Evolutionary conservation across 768 basidiomycete species (phyloP), one percentile per base, ranked within the genome.

Genomic region (Stropharia rugosoannulata): DNA sequence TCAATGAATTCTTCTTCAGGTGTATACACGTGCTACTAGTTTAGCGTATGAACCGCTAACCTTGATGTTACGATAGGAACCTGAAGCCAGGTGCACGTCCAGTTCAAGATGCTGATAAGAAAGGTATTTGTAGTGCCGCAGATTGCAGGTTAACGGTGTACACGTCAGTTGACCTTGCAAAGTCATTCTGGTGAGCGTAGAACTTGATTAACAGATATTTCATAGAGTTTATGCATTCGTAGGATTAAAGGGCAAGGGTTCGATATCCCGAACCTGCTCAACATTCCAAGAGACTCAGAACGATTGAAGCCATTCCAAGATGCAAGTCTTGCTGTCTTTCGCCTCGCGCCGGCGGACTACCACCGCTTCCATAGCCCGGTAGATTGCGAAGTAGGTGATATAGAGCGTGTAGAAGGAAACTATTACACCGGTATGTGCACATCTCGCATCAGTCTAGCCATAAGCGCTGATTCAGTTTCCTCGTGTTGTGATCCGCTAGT

Each of bases 1-100:
- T 94, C 77, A 94, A 93, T 70, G 77, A 85, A 5, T 93, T 94
- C 75, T 94, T 94, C 74, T 80, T 65, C 44, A 75, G 87, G 77
- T 75, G 38, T 7, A 52, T 41, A 41, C n/a, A 27, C 16, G 29
- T 44, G 29, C 43, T 13, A 19, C 37, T 22, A 38, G 9, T 16
- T 16, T 16, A 13, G 37, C 18, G 3, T 11, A 9, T 22, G 16
- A 15, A 5, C 3, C 16, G 18, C 15, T 32, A 29, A 44, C 15
- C 35, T 32, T 45, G 11, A 27, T 27, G 44, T 6, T 51, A 8
- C 12, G 37, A 6, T 48, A 80, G 84, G 40, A 78, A 82, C 63
- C 75, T 92, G 50, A 79, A 77, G 55, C 74, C 81, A 0, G 80
- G 68, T 4, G 84, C 83, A 4, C 81, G 91, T 5, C 86, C 86